These are phyloP conservation scores for Moesziomyces sp. DNA, from an alignment of 1,284 basidiomycete species.

Conservation along the genomic window DNA sequence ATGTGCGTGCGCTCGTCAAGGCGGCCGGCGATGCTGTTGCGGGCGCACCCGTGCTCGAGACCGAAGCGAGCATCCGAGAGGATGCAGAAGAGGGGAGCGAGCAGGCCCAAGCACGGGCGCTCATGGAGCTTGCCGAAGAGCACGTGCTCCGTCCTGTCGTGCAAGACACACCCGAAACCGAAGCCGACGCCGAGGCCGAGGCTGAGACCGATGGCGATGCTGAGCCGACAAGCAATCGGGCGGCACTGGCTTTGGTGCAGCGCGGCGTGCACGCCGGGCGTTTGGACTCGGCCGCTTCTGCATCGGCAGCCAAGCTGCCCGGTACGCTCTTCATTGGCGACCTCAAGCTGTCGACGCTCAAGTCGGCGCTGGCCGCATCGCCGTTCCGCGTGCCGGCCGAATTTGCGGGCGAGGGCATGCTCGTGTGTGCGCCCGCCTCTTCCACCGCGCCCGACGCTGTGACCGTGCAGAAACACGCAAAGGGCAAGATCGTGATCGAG, in stretches of 20 bases:
- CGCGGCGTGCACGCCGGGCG: background rate
- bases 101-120: background rate
- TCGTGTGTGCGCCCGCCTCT: conserved; percentile 58
- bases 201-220: background rate
- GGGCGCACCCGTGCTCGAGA: conserved; percentile 20
- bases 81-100: conserved; percentile 1
- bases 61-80: background rate
- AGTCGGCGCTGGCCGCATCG: conserved; percentile 32
- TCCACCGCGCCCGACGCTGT: conserved; percentile 38
- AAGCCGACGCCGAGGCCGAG: background rate
- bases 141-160: background rate
- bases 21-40: conserved; percentile 1
- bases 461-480: conserved; percentile 53
- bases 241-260: background rate
- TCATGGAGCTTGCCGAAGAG: background rate
- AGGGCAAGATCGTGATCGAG: conserved; percentile 62
- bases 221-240: no score
- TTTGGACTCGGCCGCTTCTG: background rate
- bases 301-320: conserved; percentile 4
- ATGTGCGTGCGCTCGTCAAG: conserved; percentile 15
- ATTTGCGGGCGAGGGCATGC: conserved; percentile 65
- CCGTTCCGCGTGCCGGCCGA: conserved; percentile 59
- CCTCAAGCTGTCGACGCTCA: conserved; percentile 63
- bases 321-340: conserved; percentile 66
- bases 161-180: background rate